A percentile compares a stretch with the other conserved stretches of the same genome.
Evolutionary conservation across 2,329 filamentous ascomycete genomes (phyloP).

Genomic region (Fusarium secorum): DNA sequence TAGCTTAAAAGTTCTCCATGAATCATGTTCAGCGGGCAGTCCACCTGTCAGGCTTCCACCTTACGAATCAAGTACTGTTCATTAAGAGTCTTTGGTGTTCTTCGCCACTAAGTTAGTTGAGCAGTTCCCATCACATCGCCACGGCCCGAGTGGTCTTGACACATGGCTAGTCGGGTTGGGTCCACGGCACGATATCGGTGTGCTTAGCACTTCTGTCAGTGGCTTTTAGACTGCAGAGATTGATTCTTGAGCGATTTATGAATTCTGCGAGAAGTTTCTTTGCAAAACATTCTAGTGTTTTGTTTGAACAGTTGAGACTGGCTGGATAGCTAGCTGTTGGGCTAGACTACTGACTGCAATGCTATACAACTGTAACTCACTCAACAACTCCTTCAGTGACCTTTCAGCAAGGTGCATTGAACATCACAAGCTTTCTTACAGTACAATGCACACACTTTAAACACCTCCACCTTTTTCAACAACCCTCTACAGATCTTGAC

Average conservation of each 20-base stretch:
- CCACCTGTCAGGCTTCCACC: not conserved
- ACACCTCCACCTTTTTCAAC: slow-evolving; percentile 1
- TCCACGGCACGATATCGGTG: slow-evolving; percentile 1
- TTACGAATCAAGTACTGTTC: not conserved
- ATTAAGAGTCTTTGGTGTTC: not conserved
- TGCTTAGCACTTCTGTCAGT: slow-evolving; percentile 4
- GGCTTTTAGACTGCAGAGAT: not conserved
- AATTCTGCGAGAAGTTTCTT: not conserved
- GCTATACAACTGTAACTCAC: not conserved
- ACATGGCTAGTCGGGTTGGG: not conserved
- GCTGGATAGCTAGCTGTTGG: not conserved
- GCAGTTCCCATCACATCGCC: not conserved
- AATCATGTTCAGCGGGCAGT: slow-evolving; percentile 6
- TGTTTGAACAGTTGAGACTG: not conserved
- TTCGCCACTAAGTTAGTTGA: slow-evolving; percentile 11
- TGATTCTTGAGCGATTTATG: slow-evolving; percentile 19
- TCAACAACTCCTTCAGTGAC: not conserved
- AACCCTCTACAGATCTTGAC: not conserved
- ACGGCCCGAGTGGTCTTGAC: slow-evolving; percentile 3
- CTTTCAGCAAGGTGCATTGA: not conserved
- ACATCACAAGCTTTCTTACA: not conserved
- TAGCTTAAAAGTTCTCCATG: not conserved
- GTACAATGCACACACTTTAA: slow-evolving; percentile 30
- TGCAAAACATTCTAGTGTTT: too few species aligned
- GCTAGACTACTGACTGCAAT: not conserved